Percentiles rank a stretch among this genome's conserved stretches.
Conservation (phyloP, 2,329 filamentous ascomycete species). For the Xylariaceae sp. region DNA sequence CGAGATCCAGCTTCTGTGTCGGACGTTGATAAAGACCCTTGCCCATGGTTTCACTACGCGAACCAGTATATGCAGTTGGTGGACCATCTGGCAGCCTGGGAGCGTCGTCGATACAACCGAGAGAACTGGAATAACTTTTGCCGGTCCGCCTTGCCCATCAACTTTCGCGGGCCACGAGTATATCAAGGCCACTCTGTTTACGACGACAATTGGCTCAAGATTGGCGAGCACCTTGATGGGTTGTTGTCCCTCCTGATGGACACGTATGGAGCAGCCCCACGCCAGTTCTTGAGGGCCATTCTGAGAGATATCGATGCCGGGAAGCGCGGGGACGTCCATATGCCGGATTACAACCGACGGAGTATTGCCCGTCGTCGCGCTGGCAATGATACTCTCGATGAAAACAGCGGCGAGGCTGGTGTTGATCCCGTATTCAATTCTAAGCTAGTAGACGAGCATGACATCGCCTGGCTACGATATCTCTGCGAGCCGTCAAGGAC, state of each 20-base stretch:
- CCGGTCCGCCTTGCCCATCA: conserved; percentile 21
- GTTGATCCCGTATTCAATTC: conserved; percentile 5
- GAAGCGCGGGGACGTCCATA: neutral
- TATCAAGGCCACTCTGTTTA: conserved; percentile 21
- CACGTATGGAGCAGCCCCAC: conserved; percentile 17
- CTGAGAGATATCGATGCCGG: conserved; percentile 24
- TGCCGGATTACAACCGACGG: neutral
- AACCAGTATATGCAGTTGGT: conserved; percentile 19
- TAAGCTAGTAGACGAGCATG: conserved; percentile 18
- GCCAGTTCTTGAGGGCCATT: conserved; percentile 21
- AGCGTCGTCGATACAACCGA: conserved; percentile 19
- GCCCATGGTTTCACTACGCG: conserved; percentile 27
- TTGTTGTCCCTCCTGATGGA: conserved; percentile 11
- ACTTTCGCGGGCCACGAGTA: conserved; percentile 27
- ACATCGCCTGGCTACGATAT: conserved; percentile 23
- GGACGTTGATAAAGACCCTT: conserved; percentile 23
- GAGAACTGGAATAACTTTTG: conserved; percentile 16
- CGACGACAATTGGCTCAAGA: conserved; percentile 26
- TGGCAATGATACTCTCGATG: neutral
- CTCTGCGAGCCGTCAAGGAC: conserved; percentile 25
- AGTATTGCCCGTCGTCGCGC: neutral
- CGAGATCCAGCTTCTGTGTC: conserved; percentile 7
- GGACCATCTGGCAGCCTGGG: conserved; percentile 16
- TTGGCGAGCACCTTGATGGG: conserved; percentile 25
- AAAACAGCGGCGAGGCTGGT: conserved; percentile 7